A percentile compares a stretch with the other conserved stretches of the same genome.
These are phyloP conservation scores for Capsicum chinense DNA, from an alignment of 257 asterid species.

Conservation along the genomic window DNA sequence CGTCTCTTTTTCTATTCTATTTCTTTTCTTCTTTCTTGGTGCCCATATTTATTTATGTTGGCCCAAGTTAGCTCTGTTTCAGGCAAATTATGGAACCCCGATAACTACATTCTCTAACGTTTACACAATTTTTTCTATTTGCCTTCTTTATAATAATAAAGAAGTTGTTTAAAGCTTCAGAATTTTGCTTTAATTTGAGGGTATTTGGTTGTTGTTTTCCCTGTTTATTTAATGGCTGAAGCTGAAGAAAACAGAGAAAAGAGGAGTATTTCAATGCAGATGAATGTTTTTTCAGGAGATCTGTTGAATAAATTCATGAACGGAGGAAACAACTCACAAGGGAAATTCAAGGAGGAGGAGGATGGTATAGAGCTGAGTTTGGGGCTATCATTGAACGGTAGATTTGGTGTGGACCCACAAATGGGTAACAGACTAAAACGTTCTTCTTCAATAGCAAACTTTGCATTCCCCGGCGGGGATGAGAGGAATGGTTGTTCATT, in stretches of 20 bases:
- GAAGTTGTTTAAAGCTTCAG: not conserved
- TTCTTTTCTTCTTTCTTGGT: not conserved
- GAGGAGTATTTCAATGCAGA: constrained; percentile 29
- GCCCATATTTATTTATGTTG: no score
- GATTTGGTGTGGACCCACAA: constrained; percentile 80
- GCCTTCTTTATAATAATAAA: not conserved
- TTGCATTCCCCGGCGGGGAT: constrained; percentile 34
- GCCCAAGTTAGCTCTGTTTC: not conserved
- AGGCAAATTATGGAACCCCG: constrained; percentile 25
- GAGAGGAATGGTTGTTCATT: constrained; percentile 31
- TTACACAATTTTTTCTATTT: not conserved
- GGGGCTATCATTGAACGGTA: constrained; percentile 80
- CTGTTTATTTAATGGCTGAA: constrained; percentile 41
- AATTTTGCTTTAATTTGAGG: not conserved
- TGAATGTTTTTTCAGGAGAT: constrained; percentile 48
- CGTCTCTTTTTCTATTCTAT: not conserved
- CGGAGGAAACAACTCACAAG: constrained; percentile 21
- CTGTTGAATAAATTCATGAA: constrained; percentile 38
- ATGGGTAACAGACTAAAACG: constrained; percentile 51
- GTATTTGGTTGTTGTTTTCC: constrained; percentile 6
- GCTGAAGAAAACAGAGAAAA: constrained; percentile 37
- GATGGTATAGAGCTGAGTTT: constrained; percentile 68
- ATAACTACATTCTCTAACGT: not conserved
- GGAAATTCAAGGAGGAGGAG: constrained; percentile 26
- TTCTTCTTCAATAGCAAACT: constrained; percentile 56